Conservation (phyloP, 192 early-diverging fungal genomes). For the Entophlyctis helioformis region DNA sequence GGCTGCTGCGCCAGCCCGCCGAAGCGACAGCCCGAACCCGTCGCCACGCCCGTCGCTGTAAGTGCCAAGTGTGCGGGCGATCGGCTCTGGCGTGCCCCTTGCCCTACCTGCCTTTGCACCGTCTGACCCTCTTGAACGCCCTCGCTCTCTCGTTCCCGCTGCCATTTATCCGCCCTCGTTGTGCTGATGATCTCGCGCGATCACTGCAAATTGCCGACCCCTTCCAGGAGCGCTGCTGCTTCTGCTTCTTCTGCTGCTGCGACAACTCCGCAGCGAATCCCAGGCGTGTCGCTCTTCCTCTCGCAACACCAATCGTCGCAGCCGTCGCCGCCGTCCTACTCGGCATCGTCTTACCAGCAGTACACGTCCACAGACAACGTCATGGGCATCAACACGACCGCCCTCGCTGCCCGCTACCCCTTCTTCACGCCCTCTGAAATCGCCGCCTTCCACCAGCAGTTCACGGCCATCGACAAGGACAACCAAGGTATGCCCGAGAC, state of each 20-base stretch:
- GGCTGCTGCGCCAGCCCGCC: too few species aligned
- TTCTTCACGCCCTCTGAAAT: constrained; percentile 37
- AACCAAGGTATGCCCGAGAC: not conserved
- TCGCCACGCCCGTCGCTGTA: too few species aligned
- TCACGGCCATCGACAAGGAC: constrained; percentile 30
- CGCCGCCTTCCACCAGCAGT: constrained; percentile 38
- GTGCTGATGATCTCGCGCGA: not conserved
- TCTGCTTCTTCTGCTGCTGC: too few species aligned
- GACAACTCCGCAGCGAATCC: not conserved
- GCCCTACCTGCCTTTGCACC: too few species aligned
- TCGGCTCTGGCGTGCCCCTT: too few species aligned
- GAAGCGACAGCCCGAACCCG: too few species aligned
- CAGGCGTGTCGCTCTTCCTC: not conserved
- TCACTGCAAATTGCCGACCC: not conserved
- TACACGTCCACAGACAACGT: constrained; percentile 5
- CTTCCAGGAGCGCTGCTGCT: not conserved
- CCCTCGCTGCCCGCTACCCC: constrained; percentile 28
- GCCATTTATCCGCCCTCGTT: too few species aligned
- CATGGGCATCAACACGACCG: constrained; percentile 21
- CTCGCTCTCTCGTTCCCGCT: too few species aligned
- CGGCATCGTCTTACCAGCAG: not conserved
- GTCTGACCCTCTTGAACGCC: too few species aligned
- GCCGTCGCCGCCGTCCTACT: not conserved
- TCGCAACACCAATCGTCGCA: constrained; percentile 2
- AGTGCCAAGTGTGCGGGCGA: too few species aligned